Evolutionary conservation across 2,329 filamentous ascomycete genomes (phyloP).

Genomic region (Beauveria pseudobassiana): DNA sequence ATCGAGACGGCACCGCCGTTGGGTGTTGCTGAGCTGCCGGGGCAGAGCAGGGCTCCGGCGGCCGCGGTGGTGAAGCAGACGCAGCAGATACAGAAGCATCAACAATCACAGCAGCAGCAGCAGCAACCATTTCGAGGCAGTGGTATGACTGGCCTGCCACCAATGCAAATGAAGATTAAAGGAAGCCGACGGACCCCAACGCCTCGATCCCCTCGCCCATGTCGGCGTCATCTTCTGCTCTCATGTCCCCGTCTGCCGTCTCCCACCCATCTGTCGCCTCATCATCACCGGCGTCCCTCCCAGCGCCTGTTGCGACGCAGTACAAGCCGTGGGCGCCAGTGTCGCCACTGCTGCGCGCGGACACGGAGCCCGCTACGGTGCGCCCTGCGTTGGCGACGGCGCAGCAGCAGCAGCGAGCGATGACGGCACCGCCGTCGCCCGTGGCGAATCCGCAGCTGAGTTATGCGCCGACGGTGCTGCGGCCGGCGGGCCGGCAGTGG

Average conservation of each 20-base stretch:
- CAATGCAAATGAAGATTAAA: constrained; percentile 2
- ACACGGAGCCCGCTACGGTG: neutral
- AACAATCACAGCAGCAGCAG: neutral
- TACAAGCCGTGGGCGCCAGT: constrained; percentile 3
- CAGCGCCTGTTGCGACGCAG: neutral
- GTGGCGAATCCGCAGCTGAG: neutral
- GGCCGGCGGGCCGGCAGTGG: neutral
- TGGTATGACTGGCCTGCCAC: too few species aligned
- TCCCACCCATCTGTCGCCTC: neutral
- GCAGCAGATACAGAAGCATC: neutral
- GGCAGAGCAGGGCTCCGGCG: constrained; percentile 21
- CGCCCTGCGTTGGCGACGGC: too few species aligned
- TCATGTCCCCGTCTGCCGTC: neutral
- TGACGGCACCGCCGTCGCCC: neutral
- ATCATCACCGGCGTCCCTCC: neutral
- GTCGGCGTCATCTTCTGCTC: neutral
- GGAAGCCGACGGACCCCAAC: constrained; percentile 1
- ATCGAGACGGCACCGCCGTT: constrained; percentile 20
- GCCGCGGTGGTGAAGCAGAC: constrained; percentile 9
- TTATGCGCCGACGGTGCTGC: constrained; percentile 5
- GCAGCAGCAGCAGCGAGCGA: neutral
- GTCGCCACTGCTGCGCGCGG: neutral
- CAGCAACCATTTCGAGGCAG: constrained; percentile 15
- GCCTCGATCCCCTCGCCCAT: neutral
- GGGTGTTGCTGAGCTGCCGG: constrained; percentile 32